A percentile compares a stretch with the other conserved stretches of the same genome.
Conservation (phyloP, 176 grass and related monocot genomes). For the Aegilops speltoides region DNA sequence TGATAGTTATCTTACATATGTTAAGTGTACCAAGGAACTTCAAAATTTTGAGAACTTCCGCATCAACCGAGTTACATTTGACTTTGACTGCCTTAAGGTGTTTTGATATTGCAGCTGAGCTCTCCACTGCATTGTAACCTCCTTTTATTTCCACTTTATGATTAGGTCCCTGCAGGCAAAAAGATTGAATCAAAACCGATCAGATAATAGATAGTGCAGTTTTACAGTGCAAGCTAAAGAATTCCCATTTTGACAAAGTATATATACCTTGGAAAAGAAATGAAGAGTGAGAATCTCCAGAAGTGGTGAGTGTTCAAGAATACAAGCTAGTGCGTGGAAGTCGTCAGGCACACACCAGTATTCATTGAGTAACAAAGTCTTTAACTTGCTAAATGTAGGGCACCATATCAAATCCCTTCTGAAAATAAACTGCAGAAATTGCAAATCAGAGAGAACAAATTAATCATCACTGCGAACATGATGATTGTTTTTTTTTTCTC, state of each 20-base stretch:
- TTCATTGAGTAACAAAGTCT: conserved; percentile 7
- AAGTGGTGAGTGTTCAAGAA: conserved; percentile 22
- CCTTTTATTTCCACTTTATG: conserved; percentile 2
- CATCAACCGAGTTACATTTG: background rate
- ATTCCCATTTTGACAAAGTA: background rate
- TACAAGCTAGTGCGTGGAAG: background rate
- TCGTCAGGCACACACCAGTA: background rate
- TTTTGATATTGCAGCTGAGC: background rate
- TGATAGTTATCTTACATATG: conserved; percentile 16
- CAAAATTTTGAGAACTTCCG: background rate
- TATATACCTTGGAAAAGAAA: conserved; percentile 15
- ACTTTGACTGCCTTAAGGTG: conserved; percentile 26
- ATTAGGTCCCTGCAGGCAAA: background rate
- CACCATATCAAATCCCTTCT: conserved; percentile 3
- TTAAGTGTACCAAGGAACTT: conserved; percentile 13
- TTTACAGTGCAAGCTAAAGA: background rate
- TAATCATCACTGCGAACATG: background rate
- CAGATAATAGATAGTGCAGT: background rate
- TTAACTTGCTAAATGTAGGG: conserved; percentile 2
- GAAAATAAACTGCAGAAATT: conserved; percentile 13
- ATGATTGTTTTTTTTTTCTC: background rate
- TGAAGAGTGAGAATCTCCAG: conserved; percentile 23
- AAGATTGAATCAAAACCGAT: background rate
- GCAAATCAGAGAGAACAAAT: background rate
- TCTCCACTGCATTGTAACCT: background rate